Percentiles rank a stretch among this genome's conserved stretches.
Conservation (phyloP, 2,329 filamentous ascomycete species). For the Leptographium wingfieldii region DNA sequence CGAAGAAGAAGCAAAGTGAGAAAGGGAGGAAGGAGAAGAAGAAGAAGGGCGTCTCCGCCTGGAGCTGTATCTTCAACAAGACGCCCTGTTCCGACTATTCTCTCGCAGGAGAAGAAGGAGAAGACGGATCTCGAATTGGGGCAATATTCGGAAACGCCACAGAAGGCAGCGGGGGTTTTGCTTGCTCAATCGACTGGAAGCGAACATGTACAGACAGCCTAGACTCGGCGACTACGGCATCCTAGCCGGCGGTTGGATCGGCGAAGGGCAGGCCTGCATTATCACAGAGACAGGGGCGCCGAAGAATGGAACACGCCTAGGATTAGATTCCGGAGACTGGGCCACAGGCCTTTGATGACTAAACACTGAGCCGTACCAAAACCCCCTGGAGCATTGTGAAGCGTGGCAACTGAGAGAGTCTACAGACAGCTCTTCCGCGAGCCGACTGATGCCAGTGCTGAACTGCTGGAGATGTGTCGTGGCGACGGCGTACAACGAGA, state of each 20-base stretch:
- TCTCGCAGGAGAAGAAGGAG: no score
- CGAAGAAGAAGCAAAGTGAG: no score
- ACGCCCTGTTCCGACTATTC: no score
- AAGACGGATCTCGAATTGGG: no score
- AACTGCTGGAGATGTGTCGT: slow-evolving; percentile 35
- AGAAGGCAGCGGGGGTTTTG: no score
- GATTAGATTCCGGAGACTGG: slow-evolving; percentile 38
- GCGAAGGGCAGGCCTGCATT: slow-evolving; percentile 49
- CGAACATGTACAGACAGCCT: no score
- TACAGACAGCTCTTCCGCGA: slow-evolving; percentile 43
- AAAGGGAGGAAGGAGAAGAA: no score
- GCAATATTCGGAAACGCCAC: no score
- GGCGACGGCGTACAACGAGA: slow-evolving; percentile 44
- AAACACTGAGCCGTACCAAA: slow-evolving; percentile 13
- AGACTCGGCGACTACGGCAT: slow-evolving; percentile 54
- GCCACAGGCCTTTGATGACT: neutral
- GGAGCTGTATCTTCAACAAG: no score
- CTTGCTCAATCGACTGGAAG: no score
- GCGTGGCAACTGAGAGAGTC: slow-evolving; percentile 64
- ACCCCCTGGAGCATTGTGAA: slow-evolving; percentile 75
- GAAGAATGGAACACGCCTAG: slow-evolving; percentile 48
- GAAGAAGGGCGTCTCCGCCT: no score
- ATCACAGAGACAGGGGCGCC: slow-evolving; percentile 39
- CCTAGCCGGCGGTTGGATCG: slow-evolving; percentile 58
- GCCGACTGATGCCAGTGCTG: slow-evolving; percentile 32